Base-by-base conservation (phyloP, 2,329 filamentous ascomycete genomes). In the Diaporthe vaccinii region DNA sequence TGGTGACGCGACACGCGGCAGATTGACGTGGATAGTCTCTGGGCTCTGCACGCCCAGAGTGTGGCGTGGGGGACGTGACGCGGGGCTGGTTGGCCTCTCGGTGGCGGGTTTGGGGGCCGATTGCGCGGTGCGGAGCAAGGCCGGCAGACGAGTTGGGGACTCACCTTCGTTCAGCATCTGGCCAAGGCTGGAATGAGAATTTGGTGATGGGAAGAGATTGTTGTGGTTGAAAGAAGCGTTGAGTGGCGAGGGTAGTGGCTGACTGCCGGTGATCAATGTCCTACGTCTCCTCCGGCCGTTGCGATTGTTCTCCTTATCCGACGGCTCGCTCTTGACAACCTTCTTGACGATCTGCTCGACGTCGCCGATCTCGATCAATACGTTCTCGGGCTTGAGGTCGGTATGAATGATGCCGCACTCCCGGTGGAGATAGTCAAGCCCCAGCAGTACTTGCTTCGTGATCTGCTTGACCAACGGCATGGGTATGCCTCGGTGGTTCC, bases 351-450 rank as follows among this genome's bases (percentile, higher is more conserved):
- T 98, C 84, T 98, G 95, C 87, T 99, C 97, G 68, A 99, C 97
- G 80, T 99, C 97, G 79, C 97, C 97, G 82, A 99, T 98, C 86
- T 99, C 97, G 83, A 99, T 98, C 78, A 99, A 89, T 44, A 99
- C 97, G 82, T 99, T 99, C 84, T 99, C 97, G 65, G 97, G 97
- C 85, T 99, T 98, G 79, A 98, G 87, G 83, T 98, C 96, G 76
- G 97, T 98, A 85, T 99, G 97, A 82, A 99, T 98, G 86, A 99
- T 98, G 82, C 97, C 97, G 85, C 97, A 99, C 86, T 99, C 96
- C 80, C 97, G 93, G 84, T 99, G 97, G 53, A 99, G 90, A 83
- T 98, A 98, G 84, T 99, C 97, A 78, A 99, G 89, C 55, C 97
- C 97, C 39, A 99, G 91, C 65, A 99, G 89, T 14, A 98, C 97